Evolutionary conservation across 768 basidiomycete genomes (phyloP).

Genomic region (Leccinum incarnatum): DNA sequence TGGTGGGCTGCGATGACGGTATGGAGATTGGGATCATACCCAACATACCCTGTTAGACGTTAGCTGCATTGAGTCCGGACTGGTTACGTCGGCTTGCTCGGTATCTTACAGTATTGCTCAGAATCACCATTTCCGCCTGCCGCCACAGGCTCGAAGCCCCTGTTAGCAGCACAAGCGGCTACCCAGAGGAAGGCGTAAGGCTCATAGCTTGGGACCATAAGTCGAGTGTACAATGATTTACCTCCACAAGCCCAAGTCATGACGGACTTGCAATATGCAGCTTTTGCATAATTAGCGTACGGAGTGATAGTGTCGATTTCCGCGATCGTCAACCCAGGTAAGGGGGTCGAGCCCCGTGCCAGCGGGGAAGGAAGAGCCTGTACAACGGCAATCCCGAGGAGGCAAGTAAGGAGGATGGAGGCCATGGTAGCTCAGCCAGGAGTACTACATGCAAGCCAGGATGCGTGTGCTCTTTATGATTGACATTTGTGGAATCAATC

Average conservation of each 20-base stretch:
- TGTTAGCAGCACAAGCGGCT: conserved; percentile 43
- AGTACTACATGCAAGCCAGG: not conserved
- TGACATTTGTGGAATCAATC: not conserved
- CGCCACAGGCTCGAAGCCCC: conserved; percentile 42
- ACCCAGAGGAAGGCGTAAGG: not conserved
- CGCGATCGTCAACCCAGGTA: conserved; percentile 35
- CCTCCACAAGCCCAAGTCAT: conserved; percentile 53
- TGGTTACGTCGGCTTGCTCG: not conserved
- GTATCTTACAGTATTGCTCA: conserved; percentile 39
- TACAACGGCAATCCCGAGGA: conserved; percentile 8
- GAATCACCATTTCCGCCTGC: conserved; percentile 42
- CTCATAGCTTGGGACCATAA: not conserved
- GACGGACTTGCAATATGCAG: conserved; percentile 47
- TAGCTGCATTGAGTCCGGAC: not conserved
- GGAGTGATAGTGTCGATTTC: conserved; percentile 44
- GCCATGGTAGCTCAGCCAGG: conserved; percentile 2
- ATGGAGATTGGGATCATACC: conserved; percentile 38
- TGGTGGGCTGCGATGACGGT: conserved; percentile 37
- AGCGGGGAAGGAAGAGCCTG: conserved; percentile 21
- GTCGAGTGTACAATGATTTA: conserved; percentile 18
- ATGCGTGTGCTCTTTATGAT: not conserved
- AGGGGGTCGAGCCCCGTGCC: conserved; percentile 18
- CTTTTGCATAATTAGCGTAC: conserved; percentile 48
- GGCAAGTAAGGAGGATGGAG: not conserved
- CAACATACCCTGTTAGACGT: conserved; percentile 28